Conservation (phyloP, 192 early-diverging fungal species). For the Allomyces arbusculus region DNA sequence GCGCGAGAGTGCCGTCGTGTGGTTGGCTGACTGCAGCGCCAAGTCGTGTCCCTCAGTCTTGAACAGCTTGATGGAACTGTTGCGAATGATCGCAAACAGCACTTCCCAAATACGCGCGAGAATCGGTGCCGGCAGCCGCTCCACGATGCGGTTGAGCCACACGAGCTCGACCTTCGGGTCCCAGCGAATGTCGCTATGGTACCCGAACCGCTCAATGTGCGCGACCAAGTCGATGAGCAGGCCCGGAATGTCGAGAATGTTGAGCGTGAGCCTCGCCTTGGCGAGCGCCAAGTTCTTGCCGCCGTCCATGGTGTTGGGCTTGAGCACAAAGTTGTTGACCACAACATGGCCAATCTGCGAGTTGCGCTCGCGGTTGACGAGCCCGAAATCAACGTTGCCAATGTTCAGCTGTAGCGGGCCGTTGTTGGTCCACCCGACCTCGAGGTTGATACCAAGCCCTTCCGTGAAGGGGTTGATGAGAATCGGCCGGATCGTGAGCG, state of each 20-base stretch:
- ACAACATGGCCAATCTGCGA: not conserved
- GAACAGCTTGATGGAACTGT: not conserved
- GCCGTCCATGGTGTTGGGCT: not conserved
- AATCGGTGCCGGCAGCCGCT: not conserved
- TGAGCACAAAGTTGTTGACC: not conserved
- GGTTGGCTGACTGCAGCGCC: not conserved
- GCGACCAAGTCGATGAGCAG: not conserved
- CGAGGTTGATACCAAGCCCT: not conserved
- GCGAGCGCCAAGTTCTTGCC: not conserved
- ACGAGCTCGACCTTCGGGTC: not conserved
- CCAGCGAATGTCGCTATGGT: not conserved
- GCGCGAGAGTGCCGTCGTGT: not conserved
- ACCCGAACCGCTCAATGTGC: not conserved
- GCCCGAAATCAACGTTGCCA: not conserved
- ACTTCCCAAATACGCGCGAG: not conserved
- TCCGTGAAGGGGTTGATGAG: not conserved
- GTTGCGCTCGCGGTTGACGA: not conserved
- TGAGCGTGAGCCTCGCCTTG: not conserved
- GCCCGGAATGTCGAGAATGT: not conserved
- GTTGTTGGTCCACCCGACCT: not conserved
- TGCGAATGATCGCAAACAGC: not conserved
- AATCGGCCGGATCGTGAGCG: not conserved
- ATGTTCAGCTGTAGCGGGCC: not conserved
- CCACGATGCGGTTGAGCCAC: not conserved
- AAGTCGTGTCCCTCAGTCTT: not conserved